phyloP scores from a whole-genome alignment of 805 yeast genomes.

The Lipomyces japonicus region DNA sequence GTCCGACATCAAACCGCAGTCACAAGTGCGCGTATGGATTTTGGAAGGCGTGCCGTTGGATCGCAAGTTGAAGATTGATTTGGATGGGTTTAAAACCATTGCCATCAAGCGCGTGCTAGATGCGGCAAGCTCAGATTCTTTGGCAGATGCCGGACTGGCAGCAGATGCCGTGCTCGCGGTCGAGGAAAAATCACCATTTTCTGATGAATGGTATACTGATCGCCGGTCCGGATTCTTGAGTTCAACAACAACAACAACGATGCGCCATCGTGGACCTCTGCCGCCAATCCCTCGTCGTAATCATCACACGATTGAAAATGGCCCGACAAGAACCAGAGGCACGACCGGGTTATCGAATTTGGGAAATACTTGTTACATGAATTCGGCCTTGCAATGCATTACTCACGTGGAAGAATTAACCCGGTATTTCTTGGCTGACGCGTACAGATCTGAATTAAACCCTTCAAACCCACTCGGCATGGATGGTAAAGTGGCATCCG shows the following conservation, averaged over 20 bases:
- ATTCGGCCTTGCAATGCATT: conserved; percentile 86
- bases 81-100: conserved; percentile 5
- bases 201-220: conserved; percentile 20
- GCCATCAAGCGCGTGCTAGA: conserved; percentile 12
- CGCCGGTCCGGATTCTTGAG: no score
- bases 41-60: conserved; percentile 4
- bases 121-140: neutral
- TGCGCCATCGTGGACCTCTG: neutral
- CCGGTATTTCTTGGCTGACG: conserved; percentile 63
- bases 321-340: conserved; percentile 41
- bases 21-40: conserved; percentile 17
- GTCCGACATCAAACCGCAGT: conserved; percentile 11
- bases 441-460: conserved; percentile 66
- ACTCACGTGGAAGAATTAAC: conserved; percentile 80
- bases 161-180: conserved; percentile 12
- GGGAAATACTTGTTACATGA: conserved; percentile 94
- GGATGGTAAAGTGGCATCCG: conserved; percentile 71
- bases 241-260: no score
- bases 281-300: conserved; percentile 2
- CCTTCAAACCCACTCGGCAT: conserved; percentile 78
- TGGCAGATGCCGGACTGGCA: conserved; percentile 14
- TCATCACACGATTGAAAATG: neutral
- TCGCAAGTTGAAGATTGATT: conserved; percentile 1
- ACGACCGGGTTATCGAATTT: conserved; percentile 61
- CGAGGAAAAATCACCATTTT: conserved; percentile 7